Evolutionary conservation across 2,329 filamentous ascomycete species (phyloP), one percentile per base, ranked within the genome.

Genomic region (Pseudocercospora cruenta): DNA sequence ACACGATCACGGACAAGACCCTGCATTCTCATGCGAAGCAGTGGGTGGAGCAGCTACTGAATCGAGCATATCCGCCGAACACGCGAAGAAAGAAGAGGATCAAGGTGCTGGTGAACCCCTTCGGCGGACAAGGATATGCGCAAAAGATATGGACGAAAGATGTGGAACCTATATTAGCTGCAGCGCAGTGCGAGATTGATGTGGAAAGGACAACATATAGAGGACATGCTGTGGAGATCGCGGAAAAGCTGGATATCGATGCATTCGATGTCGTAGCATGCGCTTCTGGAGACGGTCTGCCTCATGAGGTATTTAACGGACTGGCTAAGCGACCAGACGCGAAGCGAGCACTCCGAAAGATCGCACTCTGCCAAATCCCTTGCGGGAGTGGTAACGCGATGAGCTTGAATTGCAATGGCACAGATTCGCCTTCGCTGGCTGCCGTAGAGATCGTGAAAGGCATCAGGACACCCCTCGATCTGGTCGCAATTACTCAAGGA

Each of bases 351-450:
- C 81, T 99, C 67, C 81, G 84, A 22, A 91, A 90, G 73, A 81
- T 98, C 14, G 92, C 95, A 0, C 88, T 99, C 1, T 90, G 89
- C 22, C 92, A 97, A 75, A 85, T 99, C 39, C 95, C 95, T 1
- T 96, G 94, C 75, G 95, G 95, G 14, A 95, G 92, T 58, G 95
- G 95, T 5, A 99, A 99, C 78, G 95, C 92, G 22, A 91, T 98
- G 88, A 91, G 92, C 69, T 90, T 91, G 81, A 98, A 97, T 78
- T 81, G 96, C 55, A 93, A 92, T 71, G 95, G 94, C 4, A 94
- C 93, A 0, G 86, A 90, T 69, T 88, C 87, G 69, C 86, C 91
- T 8, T 91, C 88, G 66, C 78, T 92, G 54, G 93, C 94, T 0
- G 92, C 94, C 0, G 82, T 98, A 67, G 90, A 88, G 24, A 89